Evolutionary conservation across 2,329 filamentous ascomycete genomes (phyloP).

Genomic region (Rugonectria rugulosa): DNA sequence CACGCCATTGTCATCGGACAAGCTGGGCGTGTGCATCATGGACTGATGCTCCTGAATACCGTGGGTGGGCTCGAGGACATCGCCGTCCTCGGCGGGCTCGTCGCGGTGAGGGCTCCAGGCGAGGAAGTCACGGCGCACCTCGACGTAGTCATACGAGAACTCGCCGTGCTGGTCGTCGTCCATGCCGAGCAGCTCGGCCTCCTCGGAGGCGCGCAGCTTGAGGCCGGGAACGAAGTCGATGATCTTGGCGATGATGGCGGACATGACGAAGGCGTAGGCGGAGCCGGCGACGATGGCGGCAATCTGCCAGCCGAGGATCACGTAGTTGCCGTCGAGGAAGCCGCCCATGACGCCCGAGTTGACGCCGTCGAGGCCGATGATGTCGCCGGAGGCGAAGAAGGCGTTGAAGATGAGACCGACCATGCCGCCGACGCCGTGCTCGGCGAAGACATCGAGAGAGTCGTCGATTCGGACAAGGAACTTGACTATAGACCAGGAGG

Average conservation of each 20-base stretch:
- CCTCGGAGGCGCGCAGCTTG: slow-evolving; percentile 79
- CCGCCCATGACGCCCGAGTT: slow-evolving; percentile 74
- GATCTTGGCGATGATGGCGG: slow-evolving; percentile 74
- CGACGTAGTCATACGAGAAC: slow-evolving; percentile 90
- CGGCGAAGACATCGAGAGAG: slow-evolving; percentile 75
- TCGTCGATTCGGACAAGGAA: slow-evolving; percentile 72
- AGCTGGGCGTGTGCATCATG: slow-evolving; percentile 45
- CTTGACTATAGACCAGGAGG: slow-evolving; percentile 56
- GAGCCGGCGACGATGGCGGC: slow-evolving; percentile 75
- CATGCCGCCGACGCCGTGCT: slow-evolving; percentile 74
- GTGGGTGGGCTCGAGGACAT: slow-evolving; percentile 70
- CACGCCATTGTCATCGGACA: slow-evolving; percentile 36
- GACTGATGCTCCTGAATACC: slow-evolving; percentile 72
- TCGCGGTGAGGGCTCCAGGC: slow-evolving; percentile 82
- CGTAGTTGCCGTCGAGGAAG: slow-evolving; percentile 78
- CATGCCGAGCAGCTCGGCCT: slow-evolving; percentile 87
- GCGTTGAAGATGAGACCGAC: slow-evolving; percentile 77
- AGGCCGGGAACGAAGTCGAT: slow-evolving; percentile 81
- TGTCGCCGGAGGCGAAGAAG: slow-evolving; percentile 72
- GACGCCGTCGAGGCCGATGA: slow-evolving; percentile 79
- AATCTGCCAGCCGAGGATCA: slow-evolving; percentile 79
- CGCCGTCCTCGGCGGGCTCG: slow-evolving; percentile 66
- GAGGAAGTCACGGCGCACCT: slow-evolving; percentile 86
- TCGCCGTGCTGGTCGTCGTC: slow-evolving; percentile 91
- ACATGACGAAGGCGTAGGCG: slow-evolving; percentile 76